Evolutionary conservation across 2,329 filamentous ascomycete species (phyloP), one percentile per base, ranked within the genome.

Genomic region (Fusarium sulawesiense): DNA sequence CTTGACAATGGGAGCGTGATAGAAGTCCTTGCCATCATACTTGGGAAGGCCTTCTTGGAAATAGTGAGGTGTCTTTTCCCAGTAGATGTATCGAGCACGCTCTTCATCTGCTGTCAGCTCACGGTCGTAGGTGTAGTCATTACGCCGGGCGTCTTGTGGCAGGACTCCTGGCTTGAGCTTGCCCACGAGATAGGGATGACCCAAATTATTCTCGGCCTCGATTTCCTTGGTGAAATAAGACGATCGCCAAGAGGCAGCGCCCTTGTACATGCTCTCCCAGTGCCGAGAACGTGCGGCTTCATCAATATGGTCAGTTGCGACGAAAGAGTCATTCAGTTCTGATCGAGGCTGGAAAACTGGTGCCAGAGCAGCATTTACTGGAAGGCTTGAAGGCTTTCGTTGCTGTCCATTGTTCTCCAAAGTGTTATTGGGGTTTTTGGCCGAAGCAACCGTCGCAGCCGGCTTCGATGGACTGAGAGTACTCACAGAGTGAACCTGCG

Each of bases 11-110:
- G 88, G 89, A 5, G 86, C 79, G 30, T 85, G 86, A 66, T 89
- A 90, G 70, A 90, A 90, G 74, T 90, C 84, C 75, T 88, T 89
- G 25, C 89, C 88, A 69, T 91, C 88, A 71, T 88, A 91, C 76
- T 88, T 90, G 34, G 88, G 88, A 42, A 90, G 79, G 4, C 87
- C 86, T 34, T 80, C 82, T 50, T 85, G 81, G 14, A 82, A 81
- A 68, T 84, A 82, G 30, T 79, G 81, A 44, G 87, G 83, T 18
- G 85, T 84, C 45, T 86, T 85, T 12, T 86, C 87, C 87, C 88
- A 91, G 75, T 89, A 90, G 67, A 89, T 78, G 66, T 86, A 83
- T 46, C 88, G 85, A 66, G 89, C 87, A 56, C 85, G 84, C 47
- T 85, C 78, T 73, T 91, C 89, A 51, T 88, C 87, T 4, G 85